These are phyloP conservation scores for Noccaea bulbosa DNA, from an alignment of 345 rosid genomes.

Conservation along the genomic window DNA sequence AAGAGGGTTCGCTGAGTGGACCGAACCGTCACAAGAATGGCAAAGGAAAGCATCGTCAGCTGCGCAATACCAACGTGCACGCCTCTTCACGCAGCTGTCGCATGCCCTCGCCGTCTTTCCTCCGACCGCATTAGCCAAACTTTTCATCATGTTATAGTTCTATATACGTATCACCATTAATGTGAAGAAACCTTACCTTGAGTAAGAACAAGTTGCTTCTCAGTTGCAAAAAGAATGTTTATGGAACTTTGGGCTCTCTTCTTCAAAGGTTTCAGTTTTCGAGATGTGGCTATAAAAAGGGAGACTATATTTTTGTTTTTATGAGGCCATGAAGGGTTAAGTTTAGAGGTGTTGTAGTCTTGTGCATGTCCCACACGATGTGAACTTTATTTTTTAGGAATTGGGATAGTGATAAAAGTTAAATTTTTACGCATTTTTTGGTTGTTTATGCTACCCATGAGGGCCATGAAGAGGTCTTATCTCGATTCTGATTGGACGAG, in stretches of 20 bases:
- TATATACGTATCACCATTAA: constrained; percentile 31
- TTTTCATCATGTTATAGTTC: constrained; percentile 49
- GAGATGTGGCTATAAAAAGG: constrained; percentile 33
- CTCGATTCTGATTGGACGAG: constrained; percentile 61
- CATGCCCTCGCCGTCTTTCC: constrained; percentile 94
- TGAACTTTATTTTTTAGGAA: constrained; percentile 34
- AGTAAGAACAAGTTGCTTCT: constrained; percentile 14
- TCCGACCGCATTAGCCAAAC: constrained; percentile 63
- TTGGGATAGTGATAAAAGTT: constrained; percentile 10
- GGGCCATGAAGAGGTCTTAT: constrained; percentile 65
- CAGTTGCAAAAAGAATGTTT: constrained; percentile 35
- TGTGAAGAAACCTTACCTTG: constrained; percentile 9
- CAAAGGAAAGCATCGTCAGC: constrained; percentile 98
- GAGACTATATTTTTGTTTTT: constrained; percentile 19
- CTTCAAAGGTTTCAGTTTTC: constrained; percentile 20
- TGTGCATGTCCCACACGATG: constrained; percentile 46
- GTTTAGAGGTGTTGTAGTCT: constrained; percentile 21
- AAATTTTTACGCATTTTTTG: constrained; percentile 33
- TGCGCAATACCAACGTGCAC: constrained; percentile 93
- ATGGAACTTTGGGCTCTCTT: constrained; percentile 10
- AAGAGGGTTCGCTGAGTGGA: constrained; percentile 84
- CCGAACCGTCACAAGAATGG: constrained; percentile 77
- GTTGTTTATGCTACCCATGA: constrained; percentile 42
- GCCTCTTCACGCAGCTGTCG: constrained; percentile 72
- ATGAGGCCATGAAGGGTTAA: constrained; percentile 26